Evolutionary conservation across 352 stramenopile species (phyloP).

Genomic region (Pythium periplocum): DNA sequence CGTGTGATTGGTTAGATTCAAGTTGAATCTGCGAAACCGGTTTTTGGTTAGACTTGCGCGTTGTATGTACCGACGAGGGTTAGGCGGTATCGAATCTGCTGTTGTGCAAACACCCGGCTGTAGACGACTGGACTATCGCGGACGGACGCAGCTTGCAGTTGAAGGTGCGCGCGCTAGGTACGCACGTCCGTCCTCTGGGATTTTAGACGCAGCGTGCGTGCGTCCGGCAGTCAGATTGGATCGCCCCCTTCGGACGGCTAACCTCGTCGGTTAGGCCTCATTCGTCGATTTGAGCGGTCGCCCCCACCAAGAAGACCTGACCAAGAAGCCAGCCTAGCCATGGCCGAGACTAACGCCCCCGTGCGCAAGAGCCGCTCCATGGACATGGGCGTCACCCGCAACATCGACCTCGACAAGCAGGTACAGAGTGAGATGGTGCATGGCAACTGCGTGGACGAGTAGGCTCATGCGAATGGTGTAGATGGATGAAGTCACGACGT

Average conservation of each 20-base stretch:
- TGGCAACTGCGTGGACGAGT: too few species aligned
- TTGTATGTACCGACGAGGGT: conserved; percentile 4
- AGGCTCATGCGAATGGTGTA: conserved; percentile 3
- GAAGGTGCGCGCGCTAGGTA: background rate
- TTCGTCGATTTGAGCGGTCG: conserved; percentile 14
- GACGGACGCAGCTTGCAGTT: conserved; percentile 3
- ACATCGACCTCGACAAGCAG: conserved; percentile 40
- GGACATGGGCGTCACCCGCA: conserved; percentile 47
- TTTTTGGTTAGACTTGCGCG: background rate
- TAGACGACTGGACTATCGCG: too few species aligned
- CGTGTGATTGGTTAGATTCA: conserved; percentile 11
- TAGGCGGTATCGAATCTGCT: too few species aligned
- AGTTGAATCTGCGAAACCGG: conserved; percentile 20
- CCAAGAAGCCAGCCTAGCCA: conserved; percentile 8
- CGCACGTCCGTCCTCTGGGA: too few species aligned
- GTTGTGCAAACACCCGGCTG: too few species aligned
- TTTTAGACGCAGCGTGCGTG: too few species aligned
- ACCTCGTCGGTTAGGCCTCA: conserved; percentile 3
- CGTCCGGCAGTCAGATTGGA: too few species aligned
- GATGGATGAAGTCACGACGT: conserved; percentile 63
- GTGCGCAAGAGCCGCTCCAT: conserved; percentile 51
- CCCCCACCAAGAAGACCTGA: conserved; percentile 1
- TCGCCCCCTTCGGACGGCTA: background rate
- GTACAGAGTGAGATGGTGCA: too few species aligned
- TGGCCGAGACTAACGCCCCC: conserved; percentile 25